Base-by-base conservation (phyloP, 768 basidiomycete genomes). In the Rhodotorula diobovata region DNA sequence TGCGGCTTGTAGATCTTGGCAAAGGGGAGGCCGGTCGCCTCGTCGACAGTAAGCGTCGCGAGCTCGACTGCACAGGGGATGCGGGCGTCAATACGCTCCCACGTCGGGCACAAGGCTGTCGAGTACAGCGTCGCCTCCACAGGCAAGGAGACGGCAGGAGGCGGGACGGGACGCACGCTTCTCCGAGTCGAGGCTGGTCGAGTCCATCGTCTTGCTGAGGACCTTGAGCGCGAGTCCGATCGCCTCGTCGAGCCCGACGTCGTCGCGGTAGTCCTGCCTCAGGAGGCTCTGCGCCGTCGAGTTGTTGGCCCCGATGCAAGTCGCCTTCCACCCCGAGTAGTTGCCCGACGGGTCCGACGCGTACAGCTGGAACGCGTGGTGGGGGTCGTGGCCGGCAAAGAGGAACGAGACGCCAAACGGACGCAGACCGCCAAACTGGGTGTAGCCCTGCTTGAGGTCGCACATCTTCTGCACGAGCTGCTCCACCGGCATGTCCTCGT, bases 191-290 rank as follows among this genome's bases (percentile, higher is more conserved):
- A 99, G 81, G 56, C 92, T 97, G 41, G 95, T 97, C 73, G 91
- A 93, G 79, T 99, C 96, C 95, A 99, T 97, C 65, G 95, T 97
- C 86, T 97, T 98, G 84, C 93, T 94, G 93, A 99, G 94, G 63
- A 92, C 90, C 82, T 88, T 89, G 75, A 98, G 84, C 56, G 90
- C 92, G 32, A 99, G 84, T n/a, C 87, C 88, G 76, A 95, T 89
- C 32, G 93, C 94, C 58, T 95, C 93, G 79, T 94, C 90, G 51
- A 98, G 85, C 21, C 85, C 83, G 66, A 98, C 89, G 67, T 92
- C 92, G 75, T 98, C 96, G 81, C 96, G 94, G 83, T 97, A 98
- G 81, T 99, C 96, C 82, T 99, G 95, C 83, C 97, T 94, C 75
- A 99, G 83, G 73, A 98, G 82, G 77, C 90, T 92, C 81, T 94